Evolutionary conservation across 345 rosid species (phyloP).

Genomic region (Cardamine occulta): DNA sequence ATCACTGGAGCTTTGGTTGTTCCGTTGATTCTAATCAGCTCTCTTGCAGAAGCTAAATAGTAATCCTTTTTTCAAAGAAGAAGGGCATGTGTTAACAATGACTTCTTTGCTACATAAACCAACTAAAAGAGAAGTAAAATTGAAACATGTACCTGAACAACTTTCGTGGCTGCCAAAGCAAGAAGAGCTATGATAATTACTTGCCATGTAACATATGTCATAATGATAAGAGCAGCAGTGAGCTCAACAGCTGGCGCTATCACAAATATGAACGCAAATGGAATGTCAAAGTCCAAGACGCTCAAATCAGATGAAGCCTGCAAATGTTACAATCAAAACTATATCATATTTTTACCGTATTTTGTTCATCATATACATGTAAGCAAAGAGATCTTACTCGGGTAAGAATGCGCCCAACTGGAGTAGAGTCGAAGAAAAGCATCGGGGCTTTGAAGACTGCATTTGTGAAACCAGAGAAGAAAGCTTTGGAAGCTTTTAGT

Average conservation of each 20-base stretch:
- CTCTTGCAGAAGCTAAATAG: constrained; percentile 79
- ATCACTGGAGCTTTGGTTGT: constrained; percentile 94
- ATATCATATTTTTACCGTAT: constrained; percentile 8
- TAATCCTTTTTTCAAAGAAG: constrained; percentile 52
- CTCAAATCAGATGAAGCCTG: constrained; percentile 89
- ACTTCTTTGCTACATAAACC: constrained; percentile 5
- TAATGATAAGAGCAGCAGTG: constrained; percentile 48
- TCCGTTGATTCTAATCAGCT: constrained; percentile 82
- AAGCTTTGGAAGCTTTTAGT: constrained; percentile 66
- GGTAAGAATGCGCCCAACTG: constrained; percentile 73
- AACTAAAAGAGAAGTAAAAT: constrained; percentile 10
- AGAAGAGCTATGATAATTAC: constrained; percentile 66
- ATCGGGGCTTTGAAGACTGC: constrained; percentile 72
- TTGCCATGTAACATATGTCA: constrained; percentile 85
- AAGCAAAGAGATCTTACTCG: constrained; percentile 53
- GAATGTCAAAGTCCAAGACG: constrained; percentile 64
- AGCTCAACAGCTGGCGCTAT: constrained; percentile 51
- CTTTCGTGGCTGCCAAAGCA: constrained; percentile 55
- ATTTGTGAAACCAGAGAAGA: constrained; percentile 66
- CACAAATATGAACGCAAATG: constrained; percentile 53
- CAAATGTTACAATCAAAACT: constrained; percentile 3
- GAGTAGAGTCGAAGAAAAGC: constrained; percentile 85
- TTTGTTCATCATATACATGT: constrained; percentile 20
- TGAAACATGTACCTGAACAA: constrained; percentile 57
- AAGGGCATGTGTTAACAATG: background rate